Evolutionary conservation across 345 rosid species (phyloP).

Genomic region (Pistacia atlantica): DNA sequence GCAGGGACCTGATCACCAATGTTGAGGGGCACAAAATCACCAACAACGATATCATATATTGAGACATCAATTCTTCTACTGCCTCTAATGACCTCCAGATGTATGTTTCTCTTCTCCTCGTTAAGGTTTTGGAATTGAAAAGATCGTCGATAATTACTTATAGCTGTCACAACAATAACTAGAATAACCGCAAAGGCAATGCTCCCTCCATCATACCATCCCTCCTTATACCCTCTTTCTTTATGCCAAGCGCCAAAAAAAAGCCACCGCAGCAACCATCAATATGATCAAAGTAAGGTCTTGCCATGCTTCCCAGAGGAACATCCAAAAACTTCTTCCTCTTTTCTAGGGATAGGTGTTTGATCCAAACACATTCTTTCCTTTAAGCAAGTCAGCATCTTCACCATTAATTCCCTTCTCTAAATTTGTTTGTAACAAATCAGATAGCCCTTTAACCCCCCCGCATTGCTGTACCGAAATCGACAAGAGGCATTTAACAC

Average conservation of each 20-base stretch:
- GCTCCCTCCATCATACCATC: constrained; percentile 32
- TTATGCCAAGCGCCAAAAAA: constrained; percentile 82
- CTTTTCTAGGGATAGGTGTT: constrained; percentile 91
- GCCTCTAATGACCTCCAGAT: constrained; percentile 82
- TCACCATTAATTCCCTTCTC: constrained; percentile 77
- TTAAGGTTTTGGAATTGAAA: constrained; percentile 96
- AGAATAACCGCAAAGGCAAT: constrained; percentile 92
- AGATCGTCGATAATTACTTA: constrained; percentile 95
- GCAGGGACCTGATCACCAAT: constrained; percentile 70
- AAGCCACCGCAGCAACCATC: constrained; percentile 90
- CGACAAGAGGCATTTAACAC: no score
- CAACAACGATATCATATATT: constrained; percentile 92
- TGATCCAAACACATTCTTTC: constrained; percentile 74
- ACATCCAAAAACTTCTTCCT: constrained; percentile 89
- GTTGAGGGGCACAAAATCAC: constrained; percentile 90
- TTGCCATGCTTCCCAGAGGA: constrained; percentile 88
- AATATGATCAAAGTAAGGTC: constrained; percentile 89
- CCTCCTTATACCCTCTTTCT: constrained; percentile 61
- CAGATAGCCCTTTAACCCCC: constrained; percentile 64
- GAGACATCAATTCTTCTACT: constrained; percentile 84
- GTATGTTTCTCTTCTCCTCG: constrained; percentile 94
- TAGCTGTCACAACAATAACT: constrained; percentile 93
- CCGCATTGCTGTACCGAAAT: constrained; percentile 16
- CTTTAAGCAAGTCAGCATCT: constrained; percentile 64
- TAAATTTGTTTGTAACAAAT: constrained; percentile 67